Percentiles rank a stretch among this genome's conserved stretches.
Evolutionary conservation across 2,329 filamentous ascomycete genomes (phyloP).

Genomic region (Simplicillium sp.): DNA sequence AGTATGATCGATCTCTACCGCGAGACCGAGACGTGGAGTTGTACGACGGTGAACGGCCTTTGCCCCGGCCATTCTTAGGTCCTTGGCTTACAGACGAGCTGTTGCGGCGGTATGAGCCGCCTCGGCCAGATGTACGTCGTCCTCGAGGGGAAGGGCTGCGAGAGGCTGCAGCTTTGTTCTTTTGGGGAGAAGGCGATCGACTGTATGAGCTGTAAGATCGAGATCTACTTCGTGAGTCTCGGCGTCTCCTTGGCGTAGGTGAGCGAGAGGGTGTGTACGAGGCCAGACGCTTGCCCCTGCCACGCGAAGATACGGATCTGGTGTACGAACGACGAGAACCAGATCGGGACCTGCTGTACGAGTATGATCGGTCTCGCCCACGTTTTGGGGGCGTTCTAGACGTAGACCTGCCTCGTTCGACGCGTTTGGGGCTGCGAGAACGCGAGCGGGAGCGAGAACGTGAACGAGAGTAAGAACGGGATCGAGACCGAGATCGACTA

Average conservation of each 20-base stretch:
- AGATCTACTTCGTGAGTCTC: not conserved
- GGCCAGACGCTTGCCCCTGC: slow-evolving; percentile 5
- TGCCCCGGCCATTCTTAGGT: too few species aligned
- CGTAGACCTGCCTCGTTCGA: slow-evolving; percentile 16
- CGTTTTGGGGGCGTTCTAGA: slow-evolving; percentile 18
- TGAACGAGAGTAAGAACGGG: slow-evolving; percentile 32
- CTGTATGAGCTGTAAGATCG: slow-evolving; percentile 12
- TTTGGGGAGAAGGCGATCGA: slow-evolving; percentile 11
- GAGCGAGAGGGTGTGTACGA: too few species aligned
- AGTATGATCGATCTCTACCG: slow-evolving; percentile 11
- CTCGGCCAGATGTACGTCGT: slow-evolving; percentile 8
- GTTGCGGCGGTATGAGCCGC: slow-evolving; percentile 14
- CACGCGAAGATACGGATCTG: not conserved
- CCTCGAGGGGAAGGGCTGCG: slow-evolving; percentile 13
- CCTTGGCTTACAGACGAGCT: slow-evolving; percentile 21
- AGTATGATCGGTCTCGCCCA: slow-evolving; percentile 14
- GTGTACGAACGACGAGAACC: slow-evolving; percentile 6
- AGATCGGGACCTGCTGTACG: slow-evolving; percentile 20
- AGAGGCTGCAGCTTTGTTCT: slow-evolving; percentile 5
- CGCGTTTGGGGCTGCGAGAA: slow-evolving; percentile 11
- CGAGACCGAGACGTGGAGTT: slow-evolving; percentile 18
- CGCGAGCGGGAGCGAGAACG: slow-evolving; percentile 27
- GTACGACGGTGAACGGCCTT: too few species aligned
- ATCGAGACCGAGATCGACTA: slow-evolving; percentile 43
- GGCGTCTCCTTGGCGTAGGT: too few species aligned